Evolutionary conservation across 805 yeast genomes (phyloP).

Genomic region (Candida sanyiensis): DNA sequence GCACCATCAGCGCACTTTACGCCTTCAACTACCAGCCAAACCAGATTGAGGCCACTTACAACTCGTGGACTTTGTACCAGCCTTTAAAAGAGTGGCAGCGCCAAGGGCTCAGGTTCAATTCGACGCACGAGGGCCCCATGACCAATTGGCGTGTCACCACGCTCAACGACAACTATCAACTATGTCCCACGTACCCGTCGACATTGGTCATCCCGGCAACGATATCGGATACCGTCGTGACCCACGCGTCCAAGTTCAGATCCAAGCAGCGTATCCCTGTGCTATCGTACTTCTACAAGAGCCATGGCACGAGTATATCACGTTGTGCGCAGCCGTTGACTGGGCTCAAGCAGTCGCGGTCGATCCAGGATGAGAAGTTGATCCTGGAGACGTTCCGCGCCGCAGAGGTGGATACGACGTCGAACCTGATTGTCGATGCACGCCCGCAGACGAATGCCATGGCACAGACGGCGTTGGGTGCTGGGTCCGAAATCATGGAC

Average conservation of each 20-base stretch:
- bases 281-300: constrained; percentile 65
- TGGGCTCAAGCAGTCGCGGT: constrained; percentile 81
- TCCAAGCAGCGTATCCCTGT: constrained; percentile 84
- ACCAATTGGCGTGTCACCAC: constrained; percentile 63
- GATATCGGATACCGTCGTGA: constrained; percentile 75
- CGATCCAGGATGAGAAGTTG: constrained; percentile 86
- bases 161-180: constrained; percentile 57
- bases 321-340: constrained; percentile 92
- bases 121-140: constrained; percentile 8
- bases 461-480: constrained; percentile 96
- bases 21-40: constrained; percentile 82
- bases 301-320: constrained; percentile 71
- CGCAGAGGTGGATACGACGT: constrained; percentile 32
- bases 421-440: constrained; percentile 80
- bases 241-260: constrained; percentile 79
- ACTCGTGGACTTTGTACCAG: constrained; percentile 73
- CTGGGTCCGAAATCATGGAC: constrained; percentile 95
- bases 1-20: constrained; percentile 54
- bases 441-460: constrained; percentile 91
- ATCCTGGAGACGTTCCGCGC: constrained; percentile 67
- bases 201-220: constrained; percentile 63
- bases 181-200: constrained; percentile 74
- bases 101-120: constrained; percentile 49
- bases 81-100: constrained; percentile 61
- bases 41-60: constrained; percentile 51